Evolutionary conservation across 2,329 filamentous ascomycete genomes (phyloP).

Genomic region (Verticillium nubilum): DNA sequence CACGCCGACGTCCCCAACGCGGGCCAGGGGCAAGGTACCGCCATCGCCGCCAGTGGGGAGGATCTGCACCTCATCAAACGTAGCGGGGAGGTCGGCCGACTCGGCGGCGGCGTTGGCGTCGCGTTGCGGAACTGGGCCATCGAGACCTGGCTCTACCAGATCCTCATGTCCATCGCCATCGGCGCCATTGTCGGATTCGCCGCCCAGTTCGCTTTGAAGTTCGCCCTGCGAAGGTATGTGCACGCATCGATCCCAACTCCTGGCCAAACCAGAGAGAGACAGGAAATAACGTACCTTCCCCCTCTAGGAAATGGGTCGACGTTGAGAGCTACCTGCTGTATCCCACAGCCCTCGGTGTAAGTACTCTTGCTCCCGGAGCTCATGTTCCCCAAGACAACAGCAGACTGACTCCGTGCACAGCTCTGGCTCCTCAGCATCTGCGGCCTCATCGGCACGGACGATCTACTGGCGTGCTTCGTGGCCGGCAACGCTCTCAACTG

Average conservation of each 20-base stretch:
- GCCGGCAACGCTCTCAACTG: conserved; percentile 56
- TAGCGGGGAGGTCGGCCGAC: conserved; percentile 34
- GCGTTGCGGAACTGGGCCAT: conserved; percentile 39
- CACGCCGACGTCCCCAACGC: conserved; percentile 29
- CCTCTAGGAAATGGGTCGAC: conserved; percentile 45
- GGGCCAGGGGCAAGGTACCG: not conserved
- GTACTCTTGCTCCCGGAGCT: too few species aligned
- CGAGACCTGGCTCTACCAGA: conserved; percentile 40
- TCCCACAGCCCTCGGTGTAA: conserved; percentile 39
- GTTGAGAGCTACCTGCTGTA: conserved; percentile 46
- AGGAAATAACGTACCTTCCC: not conserved
- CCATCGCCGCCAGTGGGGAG: too few species aligned
- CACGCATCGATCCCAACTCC: too few species aligned
- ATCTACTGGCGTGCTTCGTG: conserved; percentile 55
- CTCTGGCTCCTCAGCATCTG: conserved; percentile 53
- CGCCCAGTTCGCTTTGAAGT: conserved; percentile 33
- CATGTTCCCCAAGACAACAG: too few species aligned
- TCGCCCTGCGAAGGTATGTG: conserved; percentile 26
- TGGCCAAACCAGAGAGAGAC: too few species aligned
- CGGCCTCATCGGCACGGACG: conserved; percentile 51
- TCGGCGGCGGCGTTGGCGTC: conserved; percentile 43
- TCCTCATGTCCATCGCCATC: conserved; percentile 34
- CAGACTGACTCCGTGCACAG: too few species aligned
- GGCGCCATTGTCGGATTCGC: conserved; percentile 28
- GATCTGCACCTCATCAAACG: not conserved